phyloP scores from a whole-genome alignment of 495 filamentous ascomycete genomes.

The Podospora pseudopauciseta region DNA sequence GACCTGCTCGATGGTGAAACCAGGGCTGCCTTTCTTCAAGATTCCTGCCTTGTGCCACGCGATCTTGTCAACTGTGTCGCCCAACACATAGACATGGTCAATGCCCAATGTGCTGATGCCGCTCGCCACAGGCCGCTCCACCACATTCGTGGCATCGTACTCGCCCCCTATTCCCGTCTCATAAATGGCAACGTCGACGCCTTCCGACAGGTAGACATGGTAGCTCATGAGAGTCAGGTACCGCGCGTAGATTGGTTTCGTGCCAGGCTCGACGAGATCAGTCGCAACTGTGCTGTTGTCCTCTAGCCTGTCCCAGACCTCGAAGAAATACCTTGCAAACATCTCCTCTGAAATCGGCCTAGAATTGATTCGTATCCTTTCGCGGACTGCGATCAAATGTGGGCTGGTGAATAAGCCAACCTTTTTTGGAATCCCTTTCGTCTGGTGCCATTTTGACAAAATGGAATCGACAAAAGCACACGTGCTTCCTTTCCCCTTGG shows the following conservation, averaged over 20 bases:
- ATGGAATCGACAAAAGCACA: constrained; percentile 64
- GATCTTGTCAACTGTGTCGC: constrained; percentile 81
- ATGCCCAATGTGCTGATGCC: constrained; percentile 86
- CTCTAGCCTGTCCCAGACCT: constrained; percentile 77
- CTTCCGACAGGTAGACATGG: constrained; percentile 77
- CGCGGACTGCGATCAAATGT: constrained; percentile 80
- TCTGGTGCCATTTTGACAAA: constrained; percentile 38
- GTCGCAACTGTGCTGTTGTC: constrained; percentile 31
- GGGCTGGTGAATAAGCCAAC: constrained; percentile 87
- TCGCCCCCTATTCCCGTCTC: constrained; percentile 94
- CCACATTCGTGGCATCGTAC: constrained; percentile 91
- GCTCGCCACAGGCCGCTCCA: constrained; percentile 64
- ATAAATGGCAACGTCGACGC: constrained; percentile 77
- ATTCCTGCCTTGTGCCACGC: constrained; percentile 98
- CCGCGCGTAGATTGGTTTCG: constrained; percentile 84
- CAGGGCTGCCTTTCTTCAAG: constrained; percentile 67
- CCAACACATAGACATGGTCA: constrained; percentile 78
- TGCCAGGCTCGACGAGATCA: constrained; percentile 28
- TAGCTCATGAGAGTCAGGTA: constrained; percentile 88
- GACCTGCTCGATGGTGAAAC: constrained; percentile 72
- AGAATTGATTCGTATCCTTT: constrained; percentile 82
- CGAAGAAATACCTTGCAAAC: constrained; percentile 84
- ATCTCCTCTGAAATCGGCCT: constrained; percentile 66
- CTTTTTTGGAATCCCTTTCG: constrained; percentile 42
- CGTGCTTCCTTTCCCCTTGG: constrained; percentile 88